Percentiles rank a stretch among this genome's conserved stretches.
Conservation (phyloP, 106 monocot species). For the Platanthera zijinensis region DNA sequence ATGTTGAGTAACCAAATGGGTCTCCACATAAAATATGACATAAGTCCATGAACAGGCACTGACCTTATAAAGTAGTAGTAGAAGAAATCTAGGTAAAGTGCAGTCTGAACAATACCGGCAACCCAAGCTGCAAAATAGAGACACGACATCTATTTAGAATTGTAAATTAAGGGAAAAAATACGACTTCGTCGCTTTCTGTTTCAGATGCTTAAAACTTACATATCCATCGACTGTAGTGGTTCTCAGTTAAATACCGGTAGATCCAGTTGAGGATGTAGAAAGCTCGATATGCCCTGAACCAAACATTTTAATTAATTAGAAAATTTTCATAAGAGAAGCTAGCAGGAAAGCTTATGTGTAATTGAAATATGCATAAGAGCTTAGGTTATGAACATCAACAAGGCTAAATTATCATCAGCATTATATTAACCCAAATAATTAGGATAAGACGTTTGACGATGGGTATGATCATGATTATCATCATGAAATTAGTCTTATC, state of each 20-base stretch:
- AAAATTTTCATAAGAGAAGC: not conserved
- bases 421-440: too few relatives aligned
- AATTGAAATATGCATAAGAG: not conserved
- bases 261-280: slow-evolving; percentile 62
- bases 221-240: slow-evolving; percentile 42
- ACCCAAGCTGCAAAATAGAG: slow-evolving; percentile 52
- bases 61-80: slow-evolving; percentile 83
- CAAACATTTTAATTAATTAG: not conserved
- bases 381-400: too few relatives aligned
- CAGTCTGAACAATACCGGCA: slow-evolving; percentile 70
- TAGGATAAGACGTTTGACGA: too few relatives aligned
- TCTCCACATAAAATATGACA: not conserved
- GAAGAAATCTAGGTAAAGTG: slow-evolving; percentile 82
- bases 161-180: not conserved
- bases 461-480: too few relatives aligned
- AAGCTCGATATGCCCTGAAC: slow-evolving; percentile 51
- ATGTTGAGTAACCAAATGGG: too few relatives aligned
- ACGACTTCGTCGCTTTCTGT: not conserved
- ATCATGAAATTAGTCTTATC: too few relatives aligned
- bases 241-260: slow-evolving; percentile 51
- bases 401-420: too few relatives aligned
- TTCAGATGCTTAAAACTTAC: slow-evolving; percentile 20
- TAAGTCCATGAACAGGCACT: not conserved
- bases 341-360: not conserved
- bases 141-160: not conserved